phyloP scores from a whole-genome alignment of 2,329 filamentous ascomycete genomes.

The Cryphonectria nitschkei region DNA sequence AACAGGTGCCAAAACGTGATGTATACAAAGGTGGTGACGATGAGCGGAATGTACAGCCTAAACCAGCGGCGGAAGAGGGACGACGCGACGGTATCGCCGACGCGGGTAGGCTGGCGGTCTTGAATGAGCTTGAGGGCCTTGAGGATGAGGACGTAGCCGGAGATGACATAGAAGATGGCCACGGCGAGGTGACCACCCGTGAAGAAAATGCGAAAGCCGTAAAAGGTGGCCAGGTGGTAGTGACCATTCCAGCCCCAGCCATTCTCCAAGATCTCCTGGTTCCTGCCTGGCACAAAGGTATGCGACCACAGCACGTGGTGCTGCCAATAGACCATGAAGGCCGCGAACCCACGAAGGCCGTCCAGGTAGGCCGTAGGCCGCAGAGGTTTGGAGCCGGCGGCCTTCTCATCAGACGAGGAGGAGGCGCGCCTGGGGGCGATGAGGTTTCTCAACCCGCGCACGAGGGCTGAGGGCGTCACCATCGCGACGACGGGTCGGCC shows the following conservation, averaged over 20 bases:
- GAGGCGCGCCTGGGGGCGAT: constrained; percentile 19
- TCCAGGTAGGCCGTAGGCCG: constrained; percentile 19
- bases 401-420: constrained; percentile 24
- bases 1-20: constrained; percentile 20
- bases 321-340: constrained; percentile 21
- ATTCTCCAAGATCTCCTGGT: constrained; percentile 9
- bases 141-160: constrained; percentile 21
- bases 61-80: constrained; percentile 22
- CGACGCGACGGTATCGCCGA: constrained; percentile 15
- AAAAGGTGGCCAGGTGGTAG: constrained; percentile 16
- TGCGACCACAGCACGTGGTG: constrained; percentile 19
- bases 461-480: constrained; percentile 7
- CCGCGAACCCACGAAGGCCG: constrained; percentile 19
- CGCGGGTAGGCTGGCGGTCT: constrained; percentile 7
- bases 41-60: constrained; percentile 13
- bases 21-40: constrained; percentile 17
- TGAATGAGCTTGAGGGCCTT: constrained; percentile 13
- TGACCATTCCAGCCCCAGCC: constrained; percentile 12
- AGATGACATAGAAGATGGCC: constrained; percentile 22
- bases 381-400: constrained; percentile 17
- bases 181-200: constrained; percentile 21
- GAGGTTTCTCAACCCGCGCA: constrained; percentile 2
- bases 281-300: not conserved
- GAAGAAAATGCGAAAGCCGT: constrained; percentile 18
- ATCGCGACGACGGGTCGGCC: constrained; percentile 17